Conservation (phyloP, 1,284 basidiomycete genomes). For the Fistulinella cinereoalba region DNA sequence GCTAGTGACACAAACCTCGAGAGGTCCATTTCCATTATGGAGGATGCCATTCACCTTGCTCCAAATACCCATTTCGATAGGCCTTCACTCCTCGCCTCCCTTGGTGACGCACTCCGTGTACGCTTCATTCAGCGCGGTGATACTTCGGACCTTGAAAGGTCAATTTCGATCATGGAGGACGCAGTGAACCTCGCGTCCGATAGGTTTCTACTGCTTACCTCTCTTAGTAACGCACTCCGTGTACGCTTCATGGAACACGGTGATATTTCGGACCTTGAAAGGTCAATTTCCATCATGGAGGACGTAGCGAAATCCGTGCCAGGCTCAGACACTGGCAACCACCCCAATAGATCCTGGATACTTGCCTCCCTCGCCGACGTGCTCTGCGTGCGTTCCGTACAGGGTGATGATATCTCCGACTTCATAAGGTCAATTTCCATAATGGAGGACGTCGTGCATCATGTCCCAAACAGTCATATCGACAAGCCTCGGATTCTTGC, state of each 20-base stretch:
- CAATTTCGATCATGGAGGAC: not conserved
- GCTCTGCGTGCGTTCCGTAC: not conserved
- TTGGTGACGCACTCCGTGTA: not conserved
- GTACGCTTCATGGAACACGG: not conserved
- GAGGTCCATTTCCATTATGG: not conserved
- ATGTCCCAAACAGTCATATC: not conserved
- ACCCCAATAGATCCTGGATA: not conserved
- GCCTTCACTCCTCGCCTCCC: not conserved
- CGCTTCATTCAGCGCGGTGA: not conserved
- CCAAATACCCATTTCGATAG: not conserved
- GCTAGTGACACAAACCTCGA: not conserved
- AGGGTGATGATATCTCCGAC: not conserved
- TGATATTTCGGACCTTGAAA: too few species aligned
- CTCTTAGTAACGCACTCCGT: not conserved
- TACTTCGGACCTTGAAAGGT: not conserved
- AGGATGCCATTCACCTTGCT: not conserved
- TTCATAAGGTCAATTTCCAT: not conserved
- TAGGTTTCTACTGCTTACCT: not conserved
- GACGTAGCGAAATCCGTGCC: too few species aligned
- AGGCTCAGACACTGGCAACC: not conserved
- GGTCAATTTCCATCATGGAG: too few species aligned
- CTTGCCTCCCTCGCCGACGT: not conserved
- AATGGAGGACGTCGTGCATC: not conserved
- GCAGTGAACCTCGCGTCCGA: not conserved
- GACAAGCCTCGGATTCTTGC: not conserved